phyloP scores from a whole-genome alignment of 2,329 filamentous ascomycete genomes.

The Ascomycota sp. region DNA sequence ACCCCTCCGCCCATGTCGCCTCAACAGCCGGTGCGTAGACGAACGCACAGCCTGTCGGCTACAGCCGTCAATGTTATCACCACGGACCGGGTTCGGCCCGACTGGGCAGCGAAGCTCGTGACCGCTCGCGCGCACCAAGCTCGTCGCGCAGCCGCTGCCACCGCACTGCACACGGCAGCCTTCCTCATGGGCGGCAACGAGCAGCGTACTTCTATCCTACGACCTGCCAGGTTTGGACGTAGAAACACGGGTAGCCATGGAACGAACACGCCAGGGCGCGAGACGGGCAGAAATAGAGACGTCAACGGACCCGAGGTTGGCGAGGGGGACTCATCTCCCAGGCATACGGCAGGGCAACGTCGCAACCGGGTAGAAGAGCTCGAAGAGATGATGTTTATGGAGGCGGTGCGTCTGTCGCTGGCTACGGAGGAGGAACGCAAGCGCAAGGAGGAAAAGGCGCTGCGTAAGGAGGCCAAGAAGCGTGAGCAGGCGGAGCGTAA shows the following conservation, averaged over 20 bases:
- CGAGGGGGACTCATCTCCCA: slow-evolving; percentile 5
- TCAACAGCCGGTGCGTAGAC: slow-evolving; percentile 18
- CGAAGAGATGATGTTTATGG: slow-evolving; percentile 97
- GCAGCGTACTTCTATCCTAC: slow-evolving; percentile 23
- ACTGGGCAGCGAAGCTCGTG: slow-evolving; percentile 81
- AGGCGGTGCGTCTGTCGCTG: slow-evolving; percentile 80
- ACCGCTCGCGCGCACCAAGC: slow-evolving; percentile 70
- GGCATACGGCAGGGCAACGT: slow-evolving; percentile 9
- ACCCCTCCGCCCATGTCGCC: slow-evolving; percentile 21
- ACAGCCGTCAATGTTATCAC: slow-evolving; percentile 74
- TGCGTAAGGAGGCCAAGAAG: slow-evolving; percentile 61
- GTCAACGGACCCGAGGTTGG: background rate
- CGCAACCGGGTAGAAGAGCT: slow-evolving; percentile 57
- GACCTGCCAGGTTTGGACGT: slow-evolving; percentile 33
- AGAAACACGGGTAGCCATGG: slow-evolving; percentile 24
- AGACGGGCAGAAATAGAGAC: slow-evolving; percentile 2
- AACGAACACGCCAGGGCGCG: slow-evolving; percentile 9
- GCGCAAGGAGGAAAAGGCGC: slow-evolving; percentile 40
- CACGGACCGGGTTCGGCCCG: slow-evolving; percentile 77
- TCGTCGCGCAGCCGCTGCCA: slow-evolving; percentile 75
- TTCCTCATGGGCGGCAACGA: slow-evolving; percentile 60
- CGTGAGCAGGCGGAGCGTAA: slow-evolving; percentile 72
- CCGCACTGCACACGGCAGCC: slow-evolving; percentile 82
- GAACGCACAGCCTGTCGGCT: slow-evolving; percentile 50
- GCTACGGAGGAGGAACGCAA: slow-evolving; percentile 86